These are phyloP conservation scores for Hippophae tibetana DNA, from an alignment of 306 rosid species.

Conservation along the genomic window DNA sequence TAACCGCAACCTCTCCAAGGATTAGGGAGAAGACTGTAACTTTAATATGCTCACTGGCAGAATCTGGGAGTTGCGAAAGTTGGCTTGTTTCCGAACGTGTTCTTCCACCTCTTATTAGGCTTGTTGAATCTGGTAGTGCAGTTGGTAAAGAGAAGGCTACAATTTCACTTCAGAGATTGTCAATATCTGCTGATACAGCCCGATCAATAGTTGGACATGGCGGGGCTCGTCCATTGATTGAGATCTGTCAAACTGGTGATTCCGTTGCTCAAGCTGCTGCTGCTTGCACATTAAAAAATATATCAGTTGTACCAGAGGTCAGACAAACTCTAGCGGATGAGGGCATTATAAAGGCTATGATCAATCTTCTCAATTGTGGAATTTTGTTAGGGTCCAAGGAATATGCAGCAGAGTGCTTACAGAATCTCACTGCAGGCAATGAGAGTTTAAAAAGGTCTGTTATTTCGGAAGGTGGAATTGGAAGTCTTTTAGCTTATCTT, in stretches of 20 bases:
- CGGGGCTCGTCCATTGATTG: conserved; percentile 60
- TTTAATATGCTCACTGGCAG: conserved; percentile 62
- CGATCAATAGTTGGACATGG: conserved; percentile 86
- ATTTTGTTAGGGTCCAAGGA: conserved; percentile 69
- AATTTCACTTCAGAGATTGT: conserved; percentile 66
- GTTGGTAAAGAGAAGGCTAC: conserved; percentile 73
- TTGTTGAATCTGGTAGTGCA: conserved; percentile 75
- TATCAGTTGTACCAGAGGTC: conserved; percentile 71
- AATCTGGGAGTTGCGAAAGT: conserved; percentile 54
- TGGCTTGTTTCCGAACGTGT: conserved; percentile 88
- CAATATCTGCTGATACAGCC: conserved; percentile 58
- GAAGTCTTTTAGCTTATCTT: conserved; percentile 55
- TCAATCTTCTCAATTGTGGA: conserved; percentile 58
- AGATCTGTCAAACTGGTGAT: conserved; percentile 60
- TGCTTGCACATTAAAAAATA: conserved; percentile 65
- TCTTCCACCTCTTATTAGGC: conserved; percentile 74
- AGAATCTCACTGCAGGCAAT: conserved; percentile 77
- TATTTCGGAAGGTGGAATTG: conserved; percentile 66
- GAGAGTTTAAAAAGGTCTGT: conserved; percentile 59
- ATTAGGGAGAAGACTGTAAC: conserved; percentile 67
- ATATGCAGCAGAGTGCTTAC: conserved; percentile 87
- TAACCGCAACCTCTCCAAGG: conserved; percentile 69
- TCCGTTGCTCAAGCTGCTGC: conserved; percentile 78
- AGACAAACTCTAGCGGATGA: conserved; percentile 71
- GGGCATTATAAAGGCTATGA: conserved; percentile 60